Conservation (phyloP, 352 stramenopile genomes). For the Pythium chondricola region DNA sequence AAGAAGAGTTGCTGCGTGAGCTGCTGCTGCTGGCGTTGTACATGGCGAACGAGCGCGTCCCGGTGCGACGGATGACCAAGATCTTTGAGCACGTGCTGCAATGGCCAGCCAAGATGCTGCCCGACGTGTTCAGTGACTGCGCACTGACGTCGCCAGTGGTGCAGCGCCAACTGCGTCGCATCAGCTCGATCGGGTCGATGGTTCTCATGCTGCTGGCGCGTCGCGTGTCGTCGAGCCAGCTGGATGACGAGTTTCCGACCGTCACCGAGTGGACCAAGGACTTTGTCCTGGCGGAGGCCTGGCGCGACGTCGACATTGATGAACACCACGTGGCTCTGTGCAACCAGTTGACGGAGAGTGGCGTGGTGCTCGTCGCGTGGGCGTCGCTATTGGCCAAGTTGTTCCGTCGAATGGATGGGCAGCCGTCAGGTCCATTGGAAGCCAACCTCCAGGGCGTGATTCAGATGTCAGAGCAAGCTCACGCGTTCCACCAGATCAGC, state of each 20-base stretch:
- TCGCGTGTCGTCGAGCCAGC: conserved; percentile 5
- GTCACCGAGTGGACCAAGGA: conserved; percentile 8
- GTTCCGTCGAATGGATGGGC: conserved; percentile 7
- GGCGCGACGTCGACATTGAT: conserved; percentile 11
- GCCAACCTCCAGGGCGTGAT: conserved; percentile 36
- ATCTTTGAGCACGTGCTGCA: conserved; percentile 14
- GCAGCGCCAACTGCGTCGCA: conserved; percentile 10
- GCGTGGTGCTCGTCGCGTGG: conserved; percentile 51
- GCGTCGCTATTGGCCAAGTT: conserved; percentile 40
- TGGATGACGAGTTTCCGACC: conserved; percentile 6
- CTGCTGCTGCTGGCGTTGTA: conserved; percentile 46
- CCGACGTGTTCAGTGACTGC: conserved; percentile 19
- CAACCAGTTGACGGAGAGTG: conserved; percentile 22
- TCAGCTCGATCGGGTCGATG: conserved; percentile 11
- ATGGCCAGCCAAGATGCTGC: conserved; percentile 16
- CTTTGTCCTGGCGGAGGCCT: conserved; percentile 11
- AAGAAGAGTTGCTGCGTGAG: conserved; percentile 53
- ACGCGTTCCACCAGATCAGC: conserved; percentile 56
- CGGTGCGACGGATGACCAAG: conserved; percentile 11
- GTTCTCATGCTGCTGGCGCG: conserved; percentile 13
- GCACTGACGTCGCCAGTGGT: conserved; percentile 9
- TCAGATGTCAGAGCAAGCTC: conserved; percentile 27
- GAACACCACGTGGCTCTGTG: conserved; percentile 17
- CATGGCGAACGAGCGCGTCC: conserved; percentile 30
- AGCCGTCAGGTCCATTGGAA: conserved; percentile 7